Evolutionary conservation across 73 alveolate species (phyloP), one percentile per base, ranked within the genome.

Genomic region (Paramecium tetraurelia): DNA sequence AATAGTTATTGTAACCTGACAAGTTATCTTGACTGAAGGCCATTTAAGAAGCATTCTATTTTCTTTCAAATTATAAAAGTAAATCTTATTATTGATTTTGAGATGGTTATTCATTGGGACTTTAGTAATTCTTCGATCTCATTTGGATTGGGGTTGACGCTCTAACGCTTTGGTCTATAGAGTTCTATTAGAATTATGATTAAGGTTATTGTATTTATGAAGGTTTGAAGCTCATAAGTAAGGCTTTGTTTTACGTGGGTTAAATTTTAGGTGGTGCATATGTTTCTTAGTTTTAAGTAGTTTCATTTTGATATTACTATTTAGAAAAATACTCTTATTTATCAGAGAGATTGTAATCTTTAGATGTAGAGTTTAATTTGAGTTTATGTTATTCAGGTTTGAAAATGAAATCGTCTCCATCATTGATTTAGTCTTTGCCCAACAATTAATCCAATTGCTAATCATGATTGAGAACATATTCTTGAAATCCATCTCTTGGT

Each of bases 301-400:
- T 3, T 18, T 53, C 69, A 53, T 53, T 53, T 53, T 53, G 7
- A 0, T 18, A 53, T 53, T 53, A 18, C 14, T n/a, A 4, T 7
- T 53, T 53, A 3, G 11, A 16, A 18, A 16, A 18, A 53, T 18
- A 53, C 0, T 16, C 31, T 53, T 53, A 53, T 53, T 53, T 50
- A 1, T 50, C 63, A 50, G 27, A 18, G 7, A 63, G 0, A 22
- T 63, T 63, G 8, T 14, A 27, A 27, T 63, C 27, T 12, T 63
- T 12, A 0, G 6, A 27, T 27, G 84, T 31, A 63, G 84, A 14
- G 12, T 27, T 63, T 63, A 63, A 53, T 75, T 75, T 44, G 38
- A 75, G 44, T 80, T 48, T 80, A 44, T 80, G 90, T 7, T 80
- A 76, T 80, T 80, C 90, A 11, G 90, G 90, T 46, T 63, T 80